phyloP scores from a whole-genome alignment of 306 rosid genomes.

The Cucumis melo region DNA sequence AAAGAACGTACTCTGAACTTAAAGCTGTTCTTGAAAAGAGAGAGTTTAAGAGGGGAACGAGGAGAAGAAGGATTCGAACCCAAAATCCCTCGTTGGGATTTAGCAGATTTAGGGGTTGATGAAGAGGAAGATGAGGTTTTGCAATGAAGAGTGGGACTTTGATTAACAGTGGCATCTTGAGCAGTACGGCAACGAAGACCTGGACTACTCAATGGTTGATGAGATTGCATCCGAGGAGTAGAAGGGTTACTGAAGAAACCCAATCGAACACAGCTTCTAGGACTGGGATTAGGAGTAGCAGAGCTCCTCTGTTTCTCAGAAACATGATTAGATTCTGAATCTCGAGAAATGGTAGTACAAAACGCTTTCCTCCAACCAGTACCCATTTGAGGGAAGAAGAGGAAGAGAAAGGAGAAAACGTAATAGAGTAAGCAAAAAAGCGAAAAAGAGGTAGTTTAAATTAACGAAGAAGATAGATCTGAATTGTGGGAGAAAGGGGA shows the following conservation, averaged over 20 bases:
- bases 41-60: constrained; percentile 71
- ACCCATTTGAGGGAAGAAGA: constrained; percentile 35
- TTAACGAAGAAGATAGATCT: constrained; percentile 27
- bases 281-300: constrained; percentile 35
- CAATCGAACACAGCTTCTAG: constrained; percentile 56
- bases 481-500: constrained; percentile 21
- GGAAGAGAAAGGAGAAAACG: not conserved
- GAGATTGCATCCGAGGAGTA: constrained; percentile 28
- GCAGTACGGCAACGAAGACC: constrained; percentile 45
- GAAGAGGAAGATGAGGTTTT: not conserved
- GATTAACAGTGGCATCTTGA: constrained; percentile 13
- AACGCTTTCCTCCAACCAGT: constrained; percentile 96
- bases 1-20: constrained; percentile 56
- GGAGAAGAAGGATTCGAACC: constrained; percentile 76
- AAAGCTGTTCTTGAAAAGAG: constrained; percentile 91
- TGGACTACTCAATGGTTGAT: constrained; percentile 13
- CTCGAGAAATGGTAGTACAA: constrained; percentile 51
- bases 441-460: not conserved
- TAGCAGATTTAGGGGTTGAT: constrained; percentile 21
- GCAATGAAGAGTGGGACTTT: not conserved
- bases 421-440: not conserved
- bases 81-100: constrained; percentile 23
- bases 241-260: constrained; percentile 72
- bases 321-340: constrained; percentile 27
- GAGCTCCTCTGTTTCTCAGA: constrained; percentile 27